phyloP scores from a whole-genome alignment of 2,329 filamentous ascomycete species.

The Ophiostoma fasciatum region DNA sequence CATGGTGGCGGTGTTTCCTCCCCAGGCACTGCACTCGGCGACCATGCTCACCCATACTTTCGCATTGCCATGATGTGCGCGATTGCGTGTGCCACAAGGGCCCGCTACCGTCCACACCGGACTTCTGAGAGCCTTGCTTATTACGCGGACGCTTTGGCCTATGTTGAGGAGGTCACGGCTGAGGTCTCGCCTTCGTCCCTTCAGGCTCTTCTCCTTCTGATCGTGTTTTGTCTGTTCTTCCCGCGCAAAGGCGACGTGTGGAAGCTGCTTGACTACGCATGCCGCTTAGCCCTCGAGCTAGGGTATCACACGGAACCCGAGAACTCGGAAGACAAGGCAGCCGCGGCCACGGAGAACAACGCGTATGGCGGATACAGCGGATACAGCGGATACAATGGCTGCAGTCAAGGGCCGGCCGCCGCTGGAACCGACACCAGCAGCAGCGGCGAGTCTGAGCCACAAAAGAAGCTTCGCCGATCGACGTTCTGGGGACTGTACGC shows the following conservation, averaged over 20 bases:
- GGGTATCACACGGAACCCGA: slow-evolving; percentile 19
- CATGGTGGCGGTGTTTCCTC: too few relatives aligned
- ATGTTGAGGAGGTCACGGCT: slow-evolving; percentile 11
- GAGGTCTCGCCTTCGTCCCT: slow-evolving; percentile 9
- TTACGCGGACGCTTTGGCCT: slow-evolving; percentile 8
- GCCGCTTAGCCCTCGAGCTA: slow-evolving; percentile 15
- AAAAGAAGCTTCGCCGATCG: slow-evolving; percentile 10
- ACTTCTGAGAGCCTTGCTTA: slow-evolving; percentile 8
- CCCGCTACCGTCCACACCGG: slow-evolving; percentile 14
- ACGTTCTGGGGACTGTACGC: slow-evolving; percentile 23
- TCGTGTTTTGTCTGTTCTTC: slow-evolving; percentile 11
- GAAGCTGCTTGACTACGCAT: slow-evolving; percentile 12
- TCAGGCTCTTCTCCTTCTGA: slow-evolving; percentile 9
- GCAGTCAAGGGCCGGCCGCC: too few relatives aligned
- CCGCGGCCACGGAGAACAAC: neutral
- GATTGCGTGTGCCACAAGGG: slow-evolving; percentile 16
- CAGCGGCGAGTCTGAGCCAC: slow-evolving; percentile 2
- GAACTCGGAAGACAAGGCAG: neutral
- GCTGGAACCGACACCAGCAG: too few relatives aligned
- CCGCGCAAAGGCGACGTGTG: slow-evolving; percentile 12
- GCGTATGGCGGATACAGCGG: too few relatives aligned
- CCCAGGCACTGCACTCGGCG: slow-evolving; percentile 7
- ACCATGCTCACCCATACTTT: slow-evolving; percentile 18
- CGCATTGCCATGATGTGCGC: slow-evolving; percentile 20
- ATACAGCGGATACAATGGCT: too few relatives aligned